Evolutionary conservation across 495 filamentous ascomycete genomes (phyloP).

Genomic region (Tuber borchii): DNA sequence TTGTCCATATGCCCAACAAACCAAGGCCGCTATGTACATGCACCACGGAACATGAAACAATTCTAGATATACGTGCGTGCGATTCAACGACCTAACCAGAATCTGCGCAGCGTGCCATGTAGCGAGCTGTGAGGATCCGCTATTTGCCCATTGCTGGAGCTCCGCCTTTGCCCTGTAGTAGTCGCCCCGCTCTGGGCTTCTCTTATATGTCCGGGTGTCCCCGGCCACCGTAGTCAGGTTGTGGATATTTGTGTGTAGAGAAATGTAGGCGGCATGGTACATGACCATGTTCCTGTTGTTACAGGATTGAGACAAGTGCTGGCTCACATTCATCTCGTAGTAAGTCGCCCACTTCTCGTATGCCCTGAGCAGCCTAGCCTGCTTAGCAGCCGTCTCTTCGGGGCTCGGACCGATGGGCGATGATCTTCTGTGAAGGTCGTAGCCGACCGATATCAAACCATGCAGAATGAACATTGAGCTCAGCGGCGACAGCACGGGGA

Average conservation of each 20-base stretch:
- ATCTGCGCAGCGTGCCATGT: conserved; percentile 42
- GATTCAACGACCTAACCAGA: conserved; percentile 28
- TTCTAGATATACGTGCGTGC: conserved; percentile 32
- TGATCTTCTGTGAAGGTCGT: conserved; percentile 38
- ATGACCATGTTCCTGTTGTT: conserved; percentile 40
- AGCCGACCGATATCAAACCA: conserved; percentile 40
- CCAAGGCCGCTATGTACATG: conserved; percentile 36
- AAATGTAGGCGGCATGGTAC: conserved; percentile 42
- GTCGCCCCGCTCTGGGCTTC: conserved; percentile 29
- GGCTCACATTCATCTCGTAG: conserved; percentile 39
- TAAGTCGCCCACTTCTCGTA: conserved; percentile 40
- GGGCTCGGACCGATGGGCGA: conserved; percentile 30
- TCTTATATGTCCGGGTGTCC: conserved; percentile 29
- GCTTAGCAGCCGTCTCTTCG: conserved; percentile 37
- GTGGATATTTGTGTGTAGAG: conserved; percentile 40
- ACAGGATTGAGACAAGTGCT: conserved; percentile 34
- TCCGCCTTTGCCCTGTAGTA: conserved; percentile 40
- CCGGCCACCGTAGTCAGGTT: conserved; percentile 36
- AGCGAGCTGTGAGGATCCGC: conserved; percentile 32
- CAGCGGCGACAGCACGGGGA: conserved; percentile 35
- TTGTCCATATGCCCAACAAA: conserved; percentile 42
- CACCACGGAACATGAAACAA: conserved; percentile 38
- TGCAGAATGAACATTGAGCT: conserved; percentile 39
- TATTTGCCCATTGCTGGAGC: conserved; percentile 35
- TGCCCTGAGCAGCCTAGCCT: conserved; percentile 29